Conservation (phyloP, 1,284 basidiomycete genomes). For the Heimioporus retisporus region DNA sequence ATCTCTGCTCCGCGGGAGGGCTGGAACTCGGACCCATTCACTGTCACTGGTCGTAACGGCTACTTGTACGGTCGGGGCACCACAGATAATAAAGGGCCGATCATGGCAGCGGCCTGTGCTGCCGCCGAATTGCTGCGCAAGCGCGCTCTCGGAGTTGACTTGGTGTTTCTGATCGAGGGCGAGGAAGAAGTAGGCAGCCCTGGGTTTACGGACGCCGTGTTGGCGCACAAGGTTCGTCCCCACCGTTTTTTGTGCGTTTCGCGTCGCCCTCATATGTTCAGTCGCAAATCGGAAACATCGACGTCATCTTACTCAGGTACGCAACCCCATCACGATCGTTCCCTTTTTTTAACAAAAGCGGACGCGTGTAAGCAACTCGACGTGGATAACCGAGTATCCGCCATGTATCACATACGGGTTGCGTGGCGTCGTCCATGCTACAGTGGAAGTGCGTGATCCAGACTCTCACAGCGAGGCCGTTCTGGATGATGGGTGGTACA, state of each 20-base stretch:
- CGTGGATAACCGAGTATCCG: constrained; percentile 96
- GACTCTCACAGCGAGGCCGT: background rate
- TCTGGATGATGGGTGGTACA: constrained; percentile 2
- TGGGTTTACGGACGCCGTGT: constrained; percentile 85
- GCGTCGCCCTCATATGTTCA: constrained; percentile 41
- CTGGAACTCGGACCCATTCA: constrained; percentile 92
- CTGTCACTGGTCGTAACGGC: constrained; percentile 87
- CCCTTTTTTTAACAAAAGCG: too few species aligned
- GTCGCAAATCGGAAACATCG: constrained; percentile 85
- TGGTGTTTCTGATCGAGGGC: constrained; percentile 95
- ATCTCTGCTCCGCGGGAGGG: constrained; percentile 80
- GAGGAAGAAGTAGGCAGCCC: constrained; percentile 95
- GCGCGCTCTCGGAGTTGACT: constrained; percentile 84
- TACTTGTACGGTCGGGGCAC: constrained; percentile 96
- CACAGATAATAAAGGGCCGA: constrained; percentile 94
- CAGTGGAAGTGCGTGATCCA: constrained; percentile 64
- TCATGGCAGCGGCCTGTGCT: constrained; percentile 92
- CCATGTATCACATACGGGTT: constrained; percentile 97
- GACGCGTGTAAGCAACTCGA: constrained; percentile 81
- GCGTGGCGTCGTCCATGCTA: constrained; percentile 92
- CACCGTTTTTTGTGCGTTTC: background rate
- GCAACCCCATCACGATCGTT: too few species aligned
- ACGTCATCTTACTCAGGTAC: constrained; percentile 88
- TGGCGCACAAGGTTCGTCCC: constrained; percentile 72
- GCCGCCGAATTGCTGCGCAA: constrained; percentile 83